Evolutionary conservation across 176 grass and related monocot genomes (phyloP).

Genomic region (Luzula sylvatica): DNA sequence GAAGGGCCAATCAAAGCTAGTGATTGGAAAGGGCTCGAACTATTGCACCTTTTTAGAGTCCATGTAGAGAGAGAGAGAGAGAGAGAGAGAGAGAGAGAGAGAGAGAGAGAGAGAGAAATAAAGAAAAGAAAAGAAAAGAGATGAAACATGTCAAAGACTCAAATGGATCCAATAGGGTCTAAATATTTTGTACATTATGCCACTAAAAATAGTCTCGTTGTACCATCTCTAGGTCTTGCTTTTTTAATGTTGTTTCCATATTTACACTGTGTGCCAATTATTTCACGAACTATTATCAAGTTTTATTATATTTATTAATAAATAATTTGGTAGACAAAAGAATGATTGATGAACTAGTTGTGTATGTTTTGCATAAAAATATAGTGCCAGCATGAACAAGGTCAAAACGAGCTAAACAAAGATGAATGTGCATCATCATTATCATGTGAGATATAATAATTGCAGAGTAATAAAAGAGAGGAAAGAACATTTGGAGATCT

Average conservation of each 20-base stretch:
- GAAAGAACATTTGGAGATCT: constrained; percentile 3
- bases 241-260: constrained; percentile 7
- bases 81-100: no score
- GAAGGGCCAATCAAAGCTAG: constrained; percentile 24
- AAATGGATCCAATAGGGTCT: no score
- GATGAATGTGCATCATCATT: neutral
- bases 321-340: no score
- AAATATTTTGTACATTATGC: no score
- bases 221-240: constrained; percentile 16
- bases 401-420: neutral
- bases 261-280: neutral
- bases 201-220: neutral
- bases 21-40: constrained; percentile 16
- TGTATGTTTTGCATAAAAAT: neutral
- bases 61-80: neutral
- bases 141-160: no score
- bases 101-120: no score
- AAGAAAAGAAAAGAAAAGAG: no score
- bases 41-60: constrained; percentile 11
- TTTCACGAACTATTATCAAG: constrained; percentile 14
- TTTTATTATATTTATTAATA: constrained; percentile 13
- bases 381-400: neutral
- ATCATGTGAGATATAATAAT: constrained; percentile 18
- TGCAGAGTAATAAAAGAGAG: neutral
- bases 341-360: neutral